Conservation (phyloP, 352 stramenopile genomes). For the Pythium sp. region DNA sequence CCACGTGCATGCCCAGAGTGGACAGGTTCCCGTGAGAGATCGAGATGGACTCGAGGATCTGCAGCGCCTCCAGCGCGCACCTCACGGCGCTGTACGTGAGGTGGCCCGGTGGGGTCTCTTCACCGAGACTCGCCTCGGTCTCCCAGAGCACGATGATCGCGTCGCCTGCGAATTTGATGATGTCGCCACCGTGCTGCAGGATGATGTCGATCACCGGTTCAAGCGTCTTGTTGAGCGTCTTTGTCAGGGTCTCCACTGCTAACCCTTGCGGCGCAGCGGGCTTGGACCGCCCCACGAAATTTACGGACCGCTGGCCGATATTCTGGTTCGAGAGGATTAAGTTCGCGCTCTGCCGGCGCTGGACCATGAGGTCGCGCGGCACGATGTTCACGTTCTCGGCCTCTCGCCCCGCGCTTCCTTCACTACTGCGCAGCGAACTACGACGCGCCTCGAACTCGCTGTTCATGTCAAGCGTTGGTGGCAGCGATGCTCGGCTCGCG, state of each 20-base stretch:
- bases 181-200: slow-evolving; percentile 65
- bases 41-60: slow-evolving; percentile 32
- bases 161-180: slow-evolving; percentile 84
- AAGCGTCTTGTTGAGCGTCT: slow-evolving; percentile 75
- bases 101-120: slow-evolving; percentile 35
- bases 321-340: slow-evolving; percentile 18
- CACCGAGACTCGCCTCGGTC: slow-evolving; percentile 44
- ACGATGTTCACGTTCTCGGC: slow-evolving; percentile 19
- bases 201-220: slow-evolving; percentile 80
- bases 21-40: slow-evolving; percentile 22
- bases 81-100: slow-evolving; percentile 54
- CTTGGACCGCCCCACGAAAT: slow-evolving; percentile 50
- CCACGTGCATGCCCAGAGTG: slow-evolving; percentile 77
- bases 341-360: slow-evolving; percentile 9
- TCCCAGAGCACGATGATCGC: slow-evolving; percentile 83
- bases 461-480: background rate
- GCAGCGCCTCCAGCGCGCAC: slow-evolving; percentile 59
- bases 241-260: slow-evolving; percentile 70
- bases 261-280: slow-evolving; percentile 49
- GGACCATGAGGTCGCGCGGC: slow-evolving; percentile 19
- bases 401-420: slow-evolving; percentile 8
- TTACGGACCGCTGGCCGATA: slow-evolving; percentile 27
- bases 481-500: background rate
- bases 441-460: background rate
- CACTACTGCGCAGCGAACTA: slow-evolving; percentile 9